These are phyloP conservation scores for Apiospora saccharicola DNA, from an alignment of 2,329 filamentous ascomycete species.

Conservation along the genomic window DNA sequence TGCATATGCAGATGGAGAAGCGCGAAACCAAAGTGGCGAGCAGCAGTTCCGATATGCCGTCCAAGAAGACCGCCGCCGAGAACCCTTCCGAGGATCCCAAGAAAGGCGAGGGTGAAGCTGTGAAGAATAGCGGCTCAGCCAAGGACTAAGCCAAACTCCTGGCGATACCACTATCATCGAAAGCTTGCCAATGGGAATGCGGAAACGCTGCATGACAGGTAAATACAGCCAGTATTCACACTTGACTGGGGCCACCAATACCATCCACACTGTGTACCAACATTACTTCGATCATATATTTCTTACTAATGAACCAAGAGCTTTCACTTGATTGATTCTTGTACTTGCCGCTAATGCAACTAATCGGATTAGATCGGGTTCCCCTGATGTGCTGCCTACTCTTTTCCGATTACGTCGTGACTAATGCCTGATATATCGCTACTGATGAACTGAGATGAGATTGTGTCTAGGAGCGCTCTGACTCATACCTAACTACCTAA, in stretches of 20 bases:
- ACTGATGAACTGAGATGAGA: not conserved
- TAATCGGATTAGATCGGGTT: not conserved
- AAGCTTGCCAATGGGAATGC: not conserved
- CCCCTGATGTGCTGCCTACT: not conserved
- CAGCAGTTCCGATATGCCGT: conserved; percentile 33
- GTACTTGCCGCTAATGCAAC: not conserved
- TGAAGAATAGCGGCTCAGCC: conserved; percentile 32
- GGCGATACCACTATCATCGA: not conserved
- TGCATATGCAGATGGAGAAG: conserved; percentile 27
- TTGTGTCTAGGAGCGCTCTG: not conserved
- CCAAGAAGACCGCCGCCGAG: conserved; percentile 36
- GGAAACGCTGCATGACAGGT: not conserved
- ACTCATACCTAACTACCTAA: not conserved
- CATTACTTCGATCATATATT: not conserved
- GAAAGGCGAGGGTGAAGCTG: conserved; percentile 35
- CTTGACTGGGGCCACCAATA: too few species aligned
- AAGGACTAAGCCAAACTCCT: not conserved
- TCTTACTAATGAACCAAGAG: not conserved
- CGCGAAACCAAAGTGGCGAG: conserved; percentile 34
- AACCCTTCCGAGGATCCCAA: conserved; percentile 38
- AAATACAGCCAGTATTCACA: not conserved
- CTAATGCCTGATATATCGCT: too few species aligned
- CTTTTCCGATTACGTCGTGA: not conserved
- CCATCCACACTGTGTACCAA: not conserved
- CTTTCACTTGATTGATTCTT: too few species aligned